Conservation (phyloP, 306 rosid genomes). For the Herpetospermum pedunculosum region DNA sequence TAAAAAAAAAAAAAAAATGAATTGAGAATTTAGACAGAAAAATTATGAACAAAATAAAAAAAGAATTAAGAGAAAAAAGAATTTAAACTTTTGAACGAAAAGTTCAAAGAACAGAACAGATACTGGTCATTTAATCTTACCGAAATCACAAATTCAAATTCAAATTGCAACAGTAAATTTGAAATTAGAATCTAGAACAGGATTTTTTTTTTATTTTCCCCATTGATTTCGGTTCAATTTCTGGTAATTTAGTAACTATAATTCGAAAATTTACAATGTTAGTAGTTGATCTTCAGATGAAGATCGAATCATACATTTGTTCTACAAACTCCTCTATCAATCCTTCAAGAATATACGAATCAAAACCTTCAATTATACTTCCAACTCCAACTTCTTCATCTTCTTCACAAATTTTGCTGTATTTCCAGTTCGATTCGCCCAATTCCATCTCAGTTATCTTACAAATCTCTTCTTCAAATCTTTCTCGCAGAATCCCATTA, state of each 20-base stretch:
- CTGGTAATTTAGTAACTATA: slow-evolving; percentile 2
- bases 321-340: slow-evolving; percentile 50
- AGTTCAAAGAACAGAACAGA: background rate
- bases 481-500: slow-evolving; percentile 14
- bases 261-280: background rate
- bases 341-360: slow-evolving; percentile 32
- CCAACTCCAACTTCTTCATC: slow-evolving; percentile 25
- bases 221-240: background rate
- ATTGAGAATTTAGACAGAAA: no score
- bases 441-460: slow-evolving; percentile 43
- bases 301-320: slow-evolving; percentile 22
- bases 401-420: slow-evolving; percentile 10
- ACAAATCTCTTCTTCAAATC: slow-evolving; percentile 34
- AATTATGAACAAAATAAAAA: background rate
- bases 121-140: background rate
- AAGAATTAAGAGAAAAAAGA: background rate
- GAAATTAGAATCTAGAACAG: background rate
- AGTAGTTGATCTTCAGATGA: background rate
- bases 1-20: no score
- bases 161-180: background rate
- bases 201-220: background rate
- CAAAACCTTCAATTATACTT: slow-evolving; percentile 40
- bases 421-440: slow-evolving; percentile 24
- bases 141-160: background rate
- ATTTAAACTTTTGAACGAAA: background rate